Evolutionary conservation across 345 rosid genomes (phyloP), one percentile per base, ranked within the genome.

Genomic region (Eucalyptus virginea): DNA sequence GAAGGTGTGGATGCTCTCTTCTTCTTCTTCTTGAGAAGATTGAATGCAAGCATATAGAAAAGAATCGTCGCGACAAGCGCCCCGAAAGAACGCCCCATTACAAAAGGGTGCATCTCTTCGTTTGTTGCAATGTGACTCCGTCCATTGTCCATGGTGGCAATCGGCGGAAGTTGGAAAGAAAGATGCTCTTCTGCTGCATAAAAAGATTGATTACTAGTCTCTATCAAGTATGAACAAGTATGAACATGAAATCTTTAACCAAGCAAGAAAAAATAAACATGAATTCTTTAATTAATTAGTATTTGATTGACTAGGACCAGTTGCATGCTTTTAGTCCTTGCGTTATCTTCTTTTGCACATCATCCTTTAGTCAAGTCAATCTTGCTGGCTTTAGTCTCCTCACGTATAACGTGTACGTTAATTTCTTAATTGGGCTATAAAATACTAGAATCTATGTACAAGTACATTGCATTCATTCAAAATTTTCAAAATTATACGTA

Each of bases 381-480:
- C 11, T 26, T 26, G 30, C 0, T 6, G 67, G n/a, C 1, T 60
- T 60, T 6, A 2, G 7, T 28, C 17, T 4, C 6, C n/a, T 28
- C 2, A 3, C 8, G 3, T 5, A 6, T 3, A 11, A 11, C 1
- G 32, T 3, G 69, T 13, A 60, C 1, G 1, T 60, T 12, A 60
- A 60, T 60, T 13, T 28, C 4, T 60, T 6, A 6, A 60, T 12
- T 56, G 26, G 62, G 2, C 62, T 56, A 56, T 56, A 9, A 8
- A 56, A 5, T 3, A 9, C 11, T 2, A 23, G 13, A 56, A 23
- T 56, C 28, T 4, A 1, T 9, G 11, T 4, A 50, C 18, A 15
- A 1, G 18, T 0, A 56, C 9, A 23, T 23, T 2, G 28, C 12
- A 56, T 21, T 54, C 60, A 1, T 51, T 51, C 18, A 6, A 8